These are phyloP conservation scores for Hygrocybe coccinea DNA, from an alignment of 768 basidiomycete species.

Conservation along the genomic window DNA sequence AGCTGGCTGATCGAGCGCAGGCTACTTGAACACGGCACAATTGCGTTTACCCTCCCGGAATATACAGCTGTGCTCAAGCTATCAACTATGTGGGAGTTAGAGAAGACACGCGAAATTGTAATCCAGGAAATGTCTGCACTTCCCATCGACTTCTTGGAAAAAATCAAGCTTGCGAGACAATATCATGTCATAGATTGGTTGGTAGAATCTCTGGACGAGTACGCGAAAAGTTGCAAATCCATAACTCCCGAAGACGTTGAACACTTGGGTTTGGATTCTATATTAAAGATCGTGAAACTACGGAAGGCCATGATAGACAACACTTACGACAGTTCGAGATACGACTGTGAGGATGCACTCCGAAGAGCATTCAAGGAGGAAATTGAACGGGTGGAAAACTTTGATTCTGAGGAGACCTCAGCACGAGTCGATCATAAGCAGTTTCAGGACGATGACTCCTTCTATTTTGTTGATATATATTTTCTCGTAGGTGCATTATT, in stretches of 20 bases:
- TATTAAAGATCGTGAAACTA: background rate
- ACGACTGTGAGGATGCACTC: background rate
- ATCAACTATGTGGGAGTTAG: constrained; percentile 5
- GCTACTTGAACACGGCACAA: too few species aligned
- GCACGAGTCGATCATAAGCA: too few species aligned
- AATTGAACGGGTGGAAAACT: background rate
- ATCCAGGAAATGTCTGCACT: background rate
- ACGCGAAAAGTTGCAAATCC: constrained; percentile 21
- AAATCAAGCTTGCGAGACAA: background rate
- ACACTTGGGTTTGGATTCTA: constrained; percentile 14
- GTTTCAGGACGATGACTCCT: background rate
- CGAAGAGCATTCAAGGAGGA: background rate
- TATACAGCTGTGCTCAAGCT: constrained; percentile 6
- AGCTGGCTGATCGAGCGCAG: too few species aligned
- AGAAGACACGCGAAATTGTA: constrained; percentile 8
- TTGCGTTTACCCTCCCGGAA: background rate
- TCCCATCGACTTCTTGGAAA: background rate
- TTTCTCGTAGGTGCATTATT: background rate
- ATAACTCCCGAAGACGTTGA: constrained; percentile 25
- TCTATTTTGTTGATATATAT: background rate
- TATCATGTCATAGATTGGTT: background rate
- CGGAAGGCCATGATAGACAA: background rate
- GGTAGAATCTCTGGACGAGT: background rate
- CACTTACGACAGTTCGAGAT: background rate
- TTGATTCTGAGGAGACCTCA: background rate